Conservation (phyloP, 257 asterid species). For the Eustoma russellianum region DNA sequence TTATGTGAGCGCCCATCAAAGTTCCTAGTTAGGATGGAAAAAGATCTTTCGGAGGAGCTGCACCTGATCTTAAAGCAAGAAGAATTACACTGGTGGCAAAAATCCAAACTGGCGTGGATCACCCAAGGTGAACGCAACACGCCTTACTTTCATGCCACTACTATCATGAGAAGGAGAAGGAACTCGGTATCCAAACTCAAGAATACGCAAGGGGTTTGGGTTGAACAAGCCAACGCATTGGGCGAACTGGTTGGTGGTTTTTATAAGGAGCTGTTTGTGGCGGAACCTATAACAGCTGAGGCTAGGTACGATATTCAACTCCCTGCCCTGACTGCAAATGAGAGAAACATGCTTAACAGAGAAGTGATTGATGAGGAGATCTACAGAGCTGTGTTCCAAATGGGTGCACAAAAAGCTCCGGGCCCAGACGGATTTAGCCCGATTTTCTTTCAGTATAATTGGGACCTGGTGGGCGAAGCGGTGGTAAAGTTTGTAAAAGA, state of each 20-base stretch:
- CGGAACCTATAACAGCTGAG: not conserved
- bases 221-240: not conserved
- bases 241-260: not conserved
- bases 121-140: no score
- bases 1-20: no score
- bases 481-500: no score
- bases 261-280: not conserved
- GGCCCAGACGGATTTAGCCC: not conserved
- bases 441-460: not conserved
- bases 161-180: no score
- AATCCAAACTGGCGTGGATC: no score
- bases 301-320: not conserved
- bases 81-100: no score
- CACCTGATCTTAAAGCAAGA: no score
- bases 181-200: not conserved
- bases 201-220: not conserved
- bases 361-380: not conserved
- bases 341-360: not conserved
- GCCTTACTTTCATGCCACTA: no score
- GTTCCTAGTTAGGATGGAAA: no score
- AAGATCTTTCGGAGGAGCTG: no score
- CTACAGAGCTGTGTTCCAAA: not conserved
- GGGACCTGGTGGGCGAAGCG: not conserved
- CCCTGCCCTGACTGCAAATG: not conserved
- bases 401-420: not conserved